Conservation (phyloP, 768 basidiomycete species). For the Coprinellus micaceus region DNA sequence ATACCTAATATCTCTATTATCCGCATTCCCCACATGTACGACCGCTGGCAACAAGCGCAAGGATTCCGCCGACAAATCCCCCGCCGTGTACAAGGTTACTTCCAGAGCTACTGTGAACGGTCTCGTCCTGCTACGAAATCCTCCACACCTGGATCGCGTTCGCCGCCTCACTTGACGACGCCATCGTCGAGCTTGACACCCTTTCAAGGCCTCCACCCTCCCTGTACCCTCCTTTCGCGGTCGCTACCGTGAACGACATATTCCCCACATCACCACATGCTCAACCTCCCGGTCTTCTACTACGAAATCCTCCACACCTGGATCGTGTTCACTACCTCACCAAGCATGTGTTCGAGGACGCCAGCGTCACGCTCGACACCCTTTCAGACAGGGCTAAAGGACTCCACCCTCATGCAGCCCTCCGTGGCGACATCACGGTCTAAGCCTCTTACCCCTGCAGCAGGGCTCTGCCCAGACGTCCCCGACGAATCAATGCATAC, state of each 20-base stretch:
- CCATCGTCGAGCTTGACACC: slow-evolving; percentile 98
- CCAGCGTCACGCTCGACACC: too few species aligned
- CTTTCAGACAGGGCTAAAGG: too few species aligned
- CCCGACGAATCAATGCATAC: slow-evolving; percentile 55
- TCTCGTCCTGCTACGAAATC: slow-evolving; percentile 99
- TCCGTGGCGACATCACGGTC: slow-evolving; percentile 94
- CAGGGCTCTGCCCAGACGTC: slow-evolving; percentile 78
- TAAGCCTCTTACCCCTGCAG: slow-evolving; percentile 99
- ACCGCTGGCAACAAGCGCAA: slow-evolving; percentile 98
- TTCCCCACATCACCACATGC: too few species aligned
- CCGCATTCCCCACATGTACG: too few species aligned
- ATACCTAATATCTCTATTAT: too few species aligned
- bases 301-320: too few species aligned
- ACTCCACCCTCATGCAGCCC: slow-evolving; percentile 93
- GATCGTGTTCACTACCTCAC: too few species aligned
- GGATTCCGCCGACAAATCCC: slow-evolving; percentile 94
- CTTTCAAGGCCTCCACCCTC: slow-evolving; percentile 97
- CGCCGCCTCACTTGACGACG: slow-evolving; percentile 99
- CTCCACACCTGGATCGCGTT: slow-evolving; percentile 97
- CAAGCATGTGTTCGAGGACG: too few species aligned
- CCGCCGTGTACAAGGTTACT: slow-evolving; percentile 96
- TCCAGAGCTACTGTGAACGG: slow-evolving; percentile 96
- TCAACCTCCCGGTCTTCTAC: too few species aligned
- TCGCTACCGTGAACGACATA: too few species aligned
- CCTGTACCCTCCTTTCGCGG: too few species aligned